Evolutionary conservation across 2,329 filamentous ascomycete genomes (phyloP), one percentile per base, ranked within the genome.

Genomic region (Hortaea werneckii): DNA sequence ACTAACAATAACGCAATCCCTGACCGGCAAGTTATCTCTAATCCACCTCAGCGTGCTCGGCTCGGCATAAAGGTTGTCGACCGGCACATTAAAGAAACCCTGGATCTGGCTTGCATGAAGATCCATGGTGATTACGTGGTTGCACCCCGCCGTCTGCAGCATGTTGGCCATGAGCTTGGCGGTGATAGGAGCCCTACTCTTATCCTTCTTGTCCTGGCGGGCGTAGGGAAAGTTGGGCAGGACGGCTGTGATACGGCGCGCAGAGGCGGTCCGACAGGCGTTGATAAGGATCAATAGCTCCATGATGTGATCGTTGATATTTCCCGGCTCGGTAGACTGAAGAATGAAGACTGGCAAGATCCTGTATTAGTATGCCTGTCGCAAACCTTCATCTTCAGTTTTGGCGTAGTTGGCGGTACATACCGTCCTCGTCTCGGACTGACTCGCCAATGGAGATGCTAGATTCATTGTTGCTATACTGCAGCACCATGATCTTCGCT

Each of bases 231-330:
- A 96, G 69, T 94, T 95, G 55, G 90, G 90, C 43, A 95, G 85
- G 53, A 95, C 87, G 53, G 88, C 90, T 20, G 90, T 95, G 69
- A 96, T 95, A 54, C 90, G 85, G 54, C 89, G 82, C 9, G 90
- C 90, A 32, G 82, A 85, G 37, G 83, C 83, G 26, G 82, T 86
- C 65, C 86, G 83, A 75, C 90, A 95, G 53, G 90, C 90, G 64
- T 94, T 94, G 68, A 95, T 94, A 82, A 95, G 95, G 70, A 96
- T 95, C 55, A 96, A 78, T 34, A 96, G 79, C 70, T 98, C 90
- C 90, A 98, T 96, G 49, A 98, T 78, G 42, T 88, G 88, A 66
- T 96, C 90, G 69, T 98, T 98, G 72, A 96, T 94, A 64, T 95
- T 89, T 65, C 90, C 89, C 1, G 90, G 90, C 37, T 86, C 83